A percentile compares a stretch with the other conserved stretches of the same genome.
Evolutionary conservation across 192 early-diverging fungal genomes (phyloP).

Genomic region (Linnemannia elongata): DNA sequence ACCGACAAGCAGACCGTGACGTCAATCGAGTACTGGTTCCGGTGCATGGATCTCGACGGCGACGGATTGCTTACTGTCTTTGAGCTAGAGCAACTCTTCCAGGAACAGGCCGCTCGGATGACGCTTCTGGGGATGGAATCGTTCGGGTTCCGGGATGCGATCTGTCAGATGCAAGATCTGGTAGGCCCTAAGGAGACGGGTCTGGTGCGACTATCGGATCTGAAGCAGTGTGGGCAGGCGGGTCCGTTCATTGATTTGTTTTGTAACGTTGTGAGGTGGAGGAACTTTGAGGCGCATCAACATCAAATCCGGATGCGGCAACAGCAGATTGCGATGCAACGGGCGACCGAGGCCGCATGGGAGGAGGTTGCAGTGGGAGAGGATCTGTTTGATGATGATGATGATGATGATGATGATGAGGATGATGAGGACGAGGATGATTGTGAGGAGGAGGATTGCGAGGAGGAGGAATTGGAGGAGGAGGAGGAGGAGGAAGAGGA

Average conservation of each 20-base stretch:
- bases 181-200: slow-evolving; percentile 38
- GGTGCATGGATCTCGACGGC: slow-evolving; percentile 91
- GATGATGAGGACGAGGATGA: slow-evolving; percentile 9
- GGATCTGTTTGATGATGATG: slow-evolving; percentile 41
- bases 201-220: slow-evolving; percentile 31
- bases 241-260: slow-evolving; percentile 55
- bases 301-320: slow-evolving; percentile 56
- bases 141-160: slow-evolving; percentile 52
- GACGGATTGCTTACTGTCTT: slow-evolving; percentile 89
- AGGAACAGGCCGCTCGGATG: slow-evolving; percentile 75
- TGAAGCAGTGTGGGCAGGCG: slow-evolving; percentile 54
- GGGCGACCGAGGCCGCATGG: slow-evolving; percentile 52
- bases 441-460: slow-evolving; percentile 20
- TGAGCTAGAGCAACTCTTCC: slow-evolving; percentile 89
- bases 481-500: slow-evolving; percentile 11
- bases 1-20: slow-evolving; percentile 81
- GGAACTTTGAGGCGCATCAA: slow-evolving; percentile 53
- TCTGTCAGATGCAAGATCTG: slow-evolving; percentile 58
- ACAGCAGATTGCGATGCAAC: slow-evolving; percentile 55
- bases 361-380: slow-evolving; percentile 42
- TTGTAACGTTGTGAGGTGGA: slow-evolving; percentile 49
- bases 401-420: slow-evolving; percentile 26
- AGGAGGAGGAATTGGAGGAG: slow-evolving; percentile 19
- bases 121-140: slow-evolving; percentile 52
- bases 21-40: slow-evolving; percentile 84